Evolutionary conservation across 352 stramenopile genomes (phyloP).

Genomic region (Globisporangium paddicum): DNA sequence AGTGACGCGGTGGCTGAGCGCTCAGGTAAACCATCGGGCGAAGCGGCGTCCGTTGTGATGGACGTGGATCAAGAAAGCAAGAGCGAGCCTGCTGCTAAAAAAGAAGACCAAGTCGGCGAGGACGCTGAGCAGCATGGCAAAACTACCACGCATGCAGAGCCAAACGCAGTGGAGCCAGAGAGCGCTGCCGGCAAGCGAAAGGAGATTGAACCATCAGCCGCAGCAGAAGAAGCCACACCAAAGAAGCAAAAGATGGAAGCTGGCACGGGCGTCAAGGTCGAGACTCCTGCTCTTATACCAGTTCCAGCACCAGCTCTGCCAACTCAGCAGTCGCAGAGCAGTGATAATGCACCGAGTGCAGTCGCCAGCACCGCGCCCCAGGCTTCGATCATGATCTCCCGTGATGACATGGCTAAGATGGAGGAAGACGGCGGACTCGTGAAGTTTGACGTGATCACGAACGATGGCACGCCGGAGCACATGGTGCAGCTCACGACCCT

Average conservation of each 20-base stretch:
- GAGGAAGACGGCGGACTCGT: slow-evolving; percentile 75
- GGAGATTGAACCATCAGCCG: background rate
- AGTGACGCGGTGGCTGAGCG: background rate
- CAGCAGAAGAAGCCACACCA: background rate
- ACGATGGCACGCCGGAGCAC: slow-evolving; percentile 85
- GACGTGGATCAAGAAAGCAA: background rate
- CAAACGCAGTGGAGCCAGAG: background rate
- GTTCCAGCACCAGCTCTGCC: background rate
- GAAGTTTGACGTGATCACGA: slow-evolving; percentile 89
- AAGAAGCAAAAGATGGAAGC: slow-evolving; percentile 14
- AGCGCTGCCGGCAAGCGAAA: slow-evolving; percentile 9
- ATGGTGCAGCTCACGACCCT: slow-evolving; percentile 93
- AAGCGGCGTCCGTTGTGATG: background rate
- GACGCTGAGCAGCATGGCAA: background rate
- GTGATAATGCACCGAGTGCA: background rate
- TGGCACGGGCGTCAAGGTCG: slow-evolving; percentile 1
- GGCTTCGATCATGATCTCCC: slow-evolving; percentile 61
- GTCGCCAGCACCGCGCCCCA: slow-evolving; percentile 2
- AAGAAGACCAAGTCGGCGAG: background rate
- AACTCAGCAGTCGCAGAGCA: background rate
- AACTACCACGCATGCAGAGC: background rate
- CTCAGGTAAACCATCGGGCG: background rate
- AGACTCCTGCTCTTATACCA: background rate
- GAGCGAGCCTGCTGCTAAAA: background rate
- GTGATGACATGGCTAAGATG: slow-evolving; percentile 86